Conservation (phyloP, 164 flowering plant species). For the Vitis cinerea region DNA sequence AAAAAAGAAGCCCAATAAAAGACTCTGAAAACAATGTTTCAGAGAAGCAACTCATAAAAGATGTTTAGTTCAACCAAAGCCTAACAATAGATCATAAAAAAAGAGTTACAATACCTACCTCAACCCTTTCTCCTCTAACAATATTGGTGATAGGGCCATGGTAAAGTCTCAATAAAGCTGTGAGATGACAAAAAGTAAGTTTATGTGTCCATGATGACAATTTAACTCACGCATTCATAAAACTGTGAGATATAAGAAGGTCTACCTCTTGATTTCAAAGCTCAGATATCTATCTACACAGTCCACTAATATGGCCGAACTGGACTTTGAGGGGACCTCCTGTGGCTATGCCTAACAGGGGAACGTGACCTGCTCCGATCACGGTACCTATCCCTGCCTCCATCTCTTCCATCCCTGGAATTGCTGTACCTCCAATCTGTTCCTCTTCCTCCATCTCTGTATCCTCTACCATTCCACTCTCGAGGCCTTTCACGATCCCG, state of each 20-base stretch:
- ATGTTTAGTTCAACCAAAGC: conserved; percentile 22
- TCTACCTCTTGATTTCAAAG: conserved; percentile 67
- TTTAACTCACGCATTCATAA: conserved; percentile 28
- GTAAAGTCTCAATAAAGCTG: conserved; percentile 66
- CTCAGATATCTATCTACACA: conserved; percentile 36
- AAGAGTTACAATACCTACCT: conserved; percentile 66
- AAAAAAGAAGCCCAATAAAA: conserved; percentile 3
- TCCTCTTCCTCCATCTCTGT: conserved; percentile 62
- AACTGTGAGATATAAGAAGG: conserved; percentile 28
- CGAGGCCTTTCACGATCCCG: conserved; percentile 52
- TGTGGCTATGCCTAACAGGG: conserved; percentile 62
- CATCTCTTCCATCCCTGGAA: conserved; percentile 69
- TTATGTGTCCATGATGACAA: conserved; percentile 33
- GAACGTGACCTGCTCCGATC: conserved; percentile 82
- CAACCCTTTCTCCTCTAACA: conserved; percentile 52
- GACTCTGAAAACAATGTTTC: conserved; percentile 14
- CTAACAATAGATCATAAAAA: conserved; percentile 8
- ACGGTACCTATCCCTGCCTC: conserved; percentile 64
- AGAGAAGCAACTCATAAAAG: conserved; percentile 13
- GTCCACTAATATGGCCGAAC: conserved; percentile 44
- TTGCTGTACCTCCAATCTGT: conserved; percentile 45
- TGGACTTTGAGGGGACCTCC: conserved; percentile 76
- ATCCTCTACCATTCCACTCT: conserved; percentile 62
- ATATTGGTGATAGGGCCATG: conserved; percentile 54
- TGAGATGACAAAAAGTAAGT: conserved; percentile 51